Evolutionary conservation across 1,139 yeast species (phyloP).

Genomic region (Candida tunisiensis): DNA sequence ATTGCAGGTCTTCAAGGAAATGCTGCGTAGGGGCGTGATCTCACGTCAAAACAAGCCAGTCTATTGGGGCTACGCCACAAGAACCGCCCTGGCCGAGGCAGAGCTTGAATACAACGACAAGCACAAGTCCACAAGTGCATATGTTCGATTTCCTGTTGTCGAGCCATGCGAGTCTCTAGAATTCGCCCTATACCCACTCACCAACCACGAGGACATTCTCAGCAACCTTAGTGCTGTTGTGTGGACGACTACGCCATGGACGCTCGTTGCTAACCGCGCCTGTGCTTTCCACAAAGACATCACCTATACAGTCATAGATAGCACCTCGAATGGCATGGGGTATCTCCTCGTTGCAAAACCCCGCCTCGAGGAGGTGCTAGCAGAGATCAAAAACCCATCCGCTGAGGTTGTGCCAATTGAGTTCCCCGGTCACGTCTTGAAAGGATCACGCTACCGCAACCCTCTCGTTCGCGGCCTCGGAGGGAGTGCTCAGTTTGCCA

Average conservation of each 20-base stretch:
- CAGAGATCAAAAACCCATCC: constrained; percentile 10
- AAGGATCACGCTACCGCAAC: no score
- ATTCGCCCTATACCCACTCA: background rate
- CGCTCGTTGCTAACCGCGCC: constrained; percentile 76
- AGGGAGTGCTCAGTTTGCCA: no score
- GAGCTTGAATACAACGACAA: constrained; percentile 73
- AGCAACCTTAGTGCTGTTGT: no score
- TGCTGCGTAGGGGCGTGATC: constrained; percentile 52
- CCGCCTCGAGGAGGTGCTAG: constrained; percentile 30
- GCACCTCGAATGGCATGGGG: constrained; percentile 20
- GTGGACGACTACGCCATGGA: constrained; percentile 99
- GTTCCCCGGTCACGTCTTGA: no score
- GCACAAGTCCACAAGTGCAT: constrained; percentile 57
- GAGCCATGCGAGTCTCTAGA: constrained; percentile 1
- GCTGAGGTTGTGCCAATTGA: background rate
- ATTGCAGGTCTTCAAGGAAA: constrained; percentile 45
- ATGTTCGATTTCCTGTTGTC: constrained; percentile 46
- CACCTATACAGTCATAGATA: constrained; percentile 34
- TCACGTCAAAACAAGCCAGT: constrained; percentile 86
- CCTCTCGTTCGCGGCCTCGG: constrained; percentile 24
- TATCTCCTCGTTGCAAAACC: no score
- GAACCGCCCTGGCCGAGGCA: constrained; percentile 92
- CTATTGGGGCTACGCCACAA: constrained; percentile 92
- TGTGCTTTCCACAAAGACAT: constrained; percentile 51
- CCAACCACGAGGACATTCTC: no score